Percentiles rank a stretch among this genome's conserved stretches.
These are phyloP conservation scores for Neobulgaria alba DNA, from an alignment of 2,329 filamentous ascomycete species.

Conservation along the genomic window DNA sequence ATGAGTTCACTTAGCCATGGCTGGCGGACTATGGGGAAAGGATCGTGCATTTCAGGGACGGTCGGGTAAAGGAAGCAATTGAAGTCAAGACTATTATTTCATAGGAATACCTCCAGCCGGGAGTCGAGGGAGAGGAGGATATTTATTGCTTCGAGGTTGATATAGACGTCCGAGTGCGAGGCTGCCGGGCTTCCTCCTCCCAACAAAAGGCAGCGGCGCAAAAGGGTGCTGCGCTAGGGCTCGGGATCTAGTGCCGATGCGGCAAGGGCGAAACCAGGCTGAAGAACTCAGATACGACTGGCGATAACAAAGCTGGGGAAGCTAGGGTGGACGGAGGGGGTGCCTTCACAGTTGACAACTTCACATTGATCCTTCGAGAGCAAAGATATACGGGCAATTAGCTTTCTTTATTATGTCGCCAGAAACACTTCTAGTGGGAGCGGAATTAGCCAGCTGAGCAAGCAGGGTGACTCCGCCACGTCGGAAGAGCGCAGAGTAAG, in stretches of 20 bases:
- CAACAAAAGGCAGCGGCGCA: not conserved
- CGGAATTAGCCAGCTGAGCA: too few relatives aligned
- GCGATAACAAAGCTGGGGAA: too few relatives aligned
- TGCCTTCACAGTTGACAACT: too few relatives aligned
- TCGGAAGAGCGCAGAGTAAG: not conserved
- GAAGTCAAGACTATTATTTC: slow-evolving; percentile 1
- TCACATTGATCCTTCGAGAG: too few relatives aligned
- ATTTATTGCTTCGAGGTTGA: not conserved
- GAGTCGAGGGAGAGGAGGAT: not conserved
- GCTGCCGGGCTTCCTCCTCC: not conserved
- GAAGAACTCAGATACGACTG: too few relatives aligned
- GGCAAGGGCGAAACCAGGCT: too few relatives aligned
- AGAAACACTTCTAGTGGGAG: too few relatives aligned
- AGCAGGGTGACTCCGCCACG: not conserved
- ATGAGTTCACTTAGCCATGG: slow-evolving; percentile 44
- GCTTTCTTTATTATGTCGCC: slow-evolving; percentile 1
- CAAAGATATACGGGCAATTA: not conserved
- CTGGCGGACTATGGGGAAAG: slow-evolving; percentile 52
- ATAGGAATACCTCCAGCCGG: not conserved
- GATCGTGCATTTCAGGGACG: slow-evolving; percentile 54
- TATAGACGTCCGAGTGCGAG: not conserved
- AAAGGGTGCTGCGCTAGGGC: too few relatives aligned
- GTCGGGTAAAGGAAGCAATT: slow-evolving; percentile 1
- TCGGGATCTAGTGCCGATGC: not conserved
- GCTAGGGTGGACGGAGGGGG: too few relatives aligned